Evolutionary conservation across 805 yeast species (phyloP).

Genomic region (Spathaspora girioi): DNA sequence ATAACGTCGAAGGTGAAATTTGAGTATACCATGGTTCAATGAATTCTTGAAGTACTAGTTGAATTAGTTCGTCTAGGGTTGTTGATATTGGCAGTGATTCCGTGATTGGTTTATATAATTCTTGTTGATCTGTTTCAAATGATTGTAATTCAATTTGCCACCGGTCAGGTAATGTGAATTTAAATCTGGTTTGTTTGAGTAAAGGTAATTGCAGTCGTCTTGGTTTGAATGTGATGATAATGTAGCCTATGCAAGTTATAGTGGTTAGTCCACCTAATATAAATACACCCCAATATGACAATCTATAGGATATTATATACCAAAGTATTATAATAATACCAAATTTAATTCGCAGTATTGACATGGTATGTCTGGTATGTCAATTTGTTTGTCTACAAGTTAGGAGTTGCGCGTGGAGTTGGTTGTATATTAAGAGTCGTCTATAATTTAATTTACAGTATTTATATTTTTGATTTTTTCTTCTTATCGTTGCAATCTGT

Average conservation of each 20-base stretch:
- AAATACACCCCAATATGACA: neutral
- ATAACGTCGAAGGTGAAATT: slow-evolving; percentile 32
- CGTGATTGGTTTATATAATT: slow-evolving; percentile 25
- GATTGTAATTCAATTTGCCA: slow-evolving; percentile 16
- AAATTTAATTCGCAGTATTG: neutral
- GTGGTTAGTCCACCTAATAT: neutral
- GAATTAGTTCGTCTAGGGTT: slow-evolving; percentile 47
- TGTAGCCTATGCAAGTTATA: neutral
- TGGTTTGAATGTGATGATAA: neutral
- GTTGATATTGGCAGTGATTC: slow-evolving; percentile 53
- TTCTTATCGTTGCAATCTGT: slow-evolving; percentile 3
- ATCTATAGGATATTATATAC: neutral
- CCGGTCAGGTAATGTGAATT: slow-evolving; percentile 4
- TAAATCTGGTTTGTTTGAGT: slow-evolving; percentile 1
- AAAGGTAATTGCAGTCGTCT: neutral
- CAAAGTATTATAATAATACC: neutral
- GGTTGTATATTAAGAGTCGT: neutral
- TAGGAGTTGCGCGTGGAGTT: neutral
- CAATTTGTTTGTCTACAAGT: neutral
- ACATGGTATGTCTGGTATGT: neutral
- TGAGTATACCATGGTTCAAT: slow-evolving; percentile 52
- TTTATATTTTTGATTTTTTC: slow-evolving; percentile 3
- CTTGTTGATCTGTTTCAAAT: slow-evolving; percentile 21
- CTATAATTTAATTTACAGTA: neutral
- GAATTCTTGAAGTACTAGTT: slow-evolving; percentile 49